phyloP scores from a whole-genome alignment of 768 basidiomycete genomes.

The Auriscalpium microsporum region DNA sequence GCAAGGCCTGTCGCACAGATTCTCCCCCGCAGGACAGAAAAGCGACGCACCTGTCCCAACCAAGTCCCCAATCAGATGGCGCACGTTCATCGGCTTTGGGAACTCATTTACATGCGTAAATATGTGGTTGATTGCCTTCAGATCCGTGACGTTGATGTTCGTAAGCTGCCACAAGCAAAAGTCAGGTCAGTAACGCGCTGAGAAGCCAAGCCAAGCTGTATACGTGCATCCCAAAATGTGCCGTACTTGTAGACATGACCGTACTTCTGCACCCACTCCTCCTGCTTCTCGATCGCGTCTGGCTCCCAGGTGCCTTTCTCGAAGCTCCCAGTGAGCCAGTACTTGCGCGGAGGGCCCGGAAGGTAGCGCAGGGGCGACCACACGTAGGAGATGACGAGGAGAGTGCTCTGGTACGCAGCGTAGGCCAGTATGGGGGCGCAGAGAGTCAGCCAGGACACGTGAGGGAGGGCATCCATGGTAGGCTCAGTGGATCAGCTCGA shows the following conservation, averaged over 20 bases:
- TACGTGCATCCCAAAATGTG: neutral
- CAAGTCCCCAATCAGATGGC: neutral
- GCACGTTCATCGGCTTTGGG: neutral
- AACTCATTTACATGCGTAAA: constrained; percentile 5
- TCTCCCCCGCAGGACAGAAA: neutral
- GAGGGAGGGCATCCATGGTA: too few species aligned
- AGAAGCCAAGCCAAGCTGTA: too few species aligned
- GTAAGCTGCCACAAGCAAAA: neutral
- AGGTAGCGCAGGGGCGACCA: neutral
- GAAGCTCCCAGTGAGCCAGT: neutral
- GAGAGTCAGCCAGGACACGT: too few species aligned
- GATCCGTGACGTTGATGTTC: neutral
- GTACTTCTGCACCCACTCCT: neutral
- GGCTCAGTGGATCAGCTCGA: too few species aligned
- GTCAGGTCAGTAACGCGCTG: too few species aligned
- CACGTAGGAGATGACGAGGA: neutral
- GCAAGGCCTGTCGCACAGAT: too few species aligned
- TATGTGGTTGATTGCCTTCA: constrained; percentile 6
- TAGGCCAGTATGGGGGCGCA: too few species aligned
- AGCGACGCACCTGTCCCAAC: constrained; percentile 5
- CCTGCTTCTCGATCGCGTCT: neutral
- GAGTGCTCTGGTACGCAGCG: too few species aligned
- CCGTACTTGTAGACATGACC: neutral
- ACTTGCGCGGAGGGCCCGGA: neutral
- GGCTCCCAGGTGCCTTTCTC: neutral